Conservation (phyloP, 2,329 filamentous ascomycete genomes). For the Coniochaeta pulveracea region DNA sequence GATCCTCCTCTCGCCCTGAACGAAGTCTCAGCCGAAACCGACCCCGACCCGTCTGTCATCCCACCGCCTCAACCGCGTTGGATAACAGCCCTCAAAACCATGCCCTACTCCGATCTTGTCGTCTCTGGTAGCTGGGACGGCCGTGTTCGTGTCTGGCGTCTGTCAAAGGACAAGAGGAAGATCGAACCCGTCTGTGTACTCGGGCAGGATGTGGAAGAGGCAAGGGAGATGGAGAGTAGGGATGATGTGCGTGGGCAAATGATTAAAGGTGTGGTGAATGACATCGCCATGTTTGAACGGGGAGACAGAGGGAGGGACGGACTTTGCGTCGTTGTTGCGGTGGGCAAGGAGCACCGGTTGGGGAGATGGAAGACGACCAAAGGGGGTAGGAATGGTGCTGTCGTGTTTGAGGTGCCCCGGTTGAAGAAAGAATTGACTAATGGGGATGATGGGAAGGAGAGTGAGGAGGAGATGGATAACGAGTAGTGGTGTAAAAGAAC, state of each 20-base stretch:
- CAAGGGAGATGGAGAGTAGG: constrained; percentile 9
- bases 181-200: constrained; percentile 59
- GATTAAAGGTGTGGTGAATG: constrained; percentile 75
- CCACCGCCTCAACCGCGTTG: constrained; percentile 63
- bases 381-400: constrained; percentile 67
- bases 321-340: constrained; percentile 72
- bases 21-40: constrained; percentile 60
- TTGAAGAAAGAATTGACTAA: constrained; percentile 21
- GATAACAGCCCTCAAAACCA: constrained; percentile 77
- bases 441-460: constrained; percentile 18
- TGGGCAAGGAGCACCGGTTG: constrained; percentile 77
- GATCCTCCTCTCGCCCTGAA: constrained; percentile 59
- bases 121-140: constrained; percentile 94
- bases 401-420: constrained; percentile 72
- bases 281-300: constrained; percentile 75
- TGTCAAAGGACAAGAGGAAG: constrained; percentile 71
- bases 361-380: constrained; percentile 64
- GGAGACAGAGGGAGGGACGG: constrained; percentile 67
- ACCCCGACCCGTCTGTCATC: constrained; percentile 48
- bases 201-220: constrained; percentile 23
- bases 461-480: constrained; percentile 9
- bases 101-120: constrained; percentile 85
- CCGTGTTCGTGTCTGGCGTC: constrained; percentile 70
- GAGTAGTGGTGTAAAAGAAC: constrained; percentile 5
- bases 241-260: no score